phyloP scores from a whole-genome alignment of 2,329 filamentous ascomycete species.

The Venturia carpophila region DNA sequence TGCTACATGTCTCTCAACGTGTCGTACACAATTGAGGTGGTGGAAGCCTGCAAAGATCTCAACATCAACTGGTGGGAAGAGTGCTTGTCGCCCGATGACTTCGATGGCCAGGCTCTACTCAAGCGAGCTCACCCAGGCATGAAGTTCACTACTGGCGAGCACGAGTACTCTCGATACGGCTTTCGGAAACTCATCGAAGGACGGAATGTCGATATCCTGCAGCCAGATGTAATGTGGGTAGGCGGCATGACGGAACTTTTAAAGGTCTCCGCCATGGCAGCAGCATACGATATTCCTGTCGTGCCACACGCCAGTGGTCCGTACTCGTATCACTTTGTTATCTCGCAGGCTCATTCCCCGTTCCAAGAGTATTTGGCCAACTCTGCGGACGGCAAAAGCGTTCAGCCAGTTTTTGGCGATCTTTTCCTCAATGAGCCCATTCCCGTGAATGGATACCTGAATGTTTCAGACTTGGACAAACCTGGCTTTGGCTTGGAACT shows the following conservation, averaged over 20 bases:
- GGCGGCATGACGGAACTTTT: slow-evolving; percentile 87
- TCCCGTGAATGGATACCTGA: slow-evolving; percentile 71
- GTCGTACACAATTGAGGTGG: slow-evolving; percentile 84
- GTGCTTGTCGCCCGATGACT: slow-evolving; percentile 83
- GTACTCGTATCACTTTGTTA: slow-evolving; percentile 93
- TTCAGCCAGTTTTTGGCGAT: slow-evolving; percentile 85
- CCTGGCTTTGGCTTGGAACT: slow-evolving; percentile 85
- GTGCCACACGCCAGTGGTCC: slow-evolving; percentile 91
- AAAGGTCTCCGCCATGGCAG: slow-evolving; percentile 79
- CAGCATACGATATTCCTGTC: slow-evolving; percentile 89
- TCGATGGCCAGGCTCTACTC: slow-evolving; percentile 80
- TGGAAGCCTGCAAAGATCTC: slow-evolving; percentile 71
- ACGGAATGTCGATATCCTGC: slow-evolving; percentile 86
- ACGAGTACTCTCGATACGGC: slow-evolving; percentile 89
- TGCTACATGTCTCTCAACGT: slow-evolving; percentile 97
- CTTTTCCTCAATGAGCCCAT: slow-evolving; percentile 88
- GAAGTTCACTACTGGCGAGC: slow-evolving; percentile 94
- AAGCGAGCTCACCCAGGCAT: slow-evolving; percentile 83
- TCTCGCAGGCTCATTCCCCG: slow-evolving; percentile 84
- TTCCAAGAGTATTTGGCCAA: slow-evolving; percentile 97
- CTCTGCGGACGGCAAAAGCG: slow-evolving; percentile 81
- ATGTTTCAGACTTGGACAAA: slow-evolving; percentile 72
- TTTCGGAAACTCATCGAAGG: slow-evolving; percentile 92
- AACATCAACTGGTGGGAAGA: slow-evolving; percentile 59
- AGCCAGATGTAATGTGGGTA: slow-evolving; percentile 97